Conservation (phyloP, 257 asterid genomes). For the Fraxinus americana region DNA sequence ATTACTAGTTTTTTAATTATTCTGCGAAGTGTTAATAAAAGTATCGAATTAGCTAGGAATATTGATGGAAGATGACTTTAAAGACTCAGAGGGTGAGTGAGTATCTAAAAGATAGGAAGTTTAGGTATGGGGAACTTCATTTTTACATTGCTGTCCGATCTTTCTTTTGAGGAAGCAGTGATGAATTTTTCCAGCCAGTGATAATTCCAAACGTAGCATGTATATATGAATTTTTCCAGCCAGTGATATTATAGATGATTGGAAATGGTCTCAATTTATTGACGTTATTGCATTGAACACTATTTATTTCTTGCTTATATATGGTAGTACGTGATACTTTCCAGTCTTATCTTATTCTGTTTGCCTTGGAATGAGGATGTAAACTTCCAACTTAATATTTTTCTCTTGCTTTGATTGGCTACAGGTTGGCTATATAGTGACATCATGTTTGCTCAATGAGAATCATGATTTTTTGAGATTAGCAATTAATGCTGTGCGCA, state of each 20-base stretch:
- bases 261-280: neutral
- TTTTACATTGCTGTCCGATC: neutral
- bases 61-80: neutral
- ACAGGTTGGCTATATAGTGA: conserved; percentile 99
- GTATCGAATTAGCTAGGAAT: neutral
- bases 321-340: neutral
- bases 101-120: neutral
- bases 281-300: neutral
- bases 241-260: neutral
- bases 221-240: no score
- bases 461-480: conserved; percentile 94
- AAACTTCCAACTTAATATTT: conserved; percentile 21
- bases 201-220: neutral
- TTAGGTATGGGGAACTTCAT: neutral
- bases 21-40: neutral
- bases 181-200: neutral
- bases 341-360: neutral
- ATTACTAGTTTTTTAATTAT: neutral
- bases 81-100: neutral
- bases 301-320: conserved; percentile 2
- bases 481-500: conserved; percentile 95
- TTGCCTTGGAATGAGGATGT: conserved; percentile 11
- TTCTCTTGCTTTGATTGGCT: conserved; percentile 32
- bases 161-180: neutral
- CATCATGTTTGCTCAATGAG: conserved; percentile 93